Evolutionary conservation across 2,329 filamentous ascomycete species (phyloP).

Genomic region (Calonectria pteridis): DNA sequence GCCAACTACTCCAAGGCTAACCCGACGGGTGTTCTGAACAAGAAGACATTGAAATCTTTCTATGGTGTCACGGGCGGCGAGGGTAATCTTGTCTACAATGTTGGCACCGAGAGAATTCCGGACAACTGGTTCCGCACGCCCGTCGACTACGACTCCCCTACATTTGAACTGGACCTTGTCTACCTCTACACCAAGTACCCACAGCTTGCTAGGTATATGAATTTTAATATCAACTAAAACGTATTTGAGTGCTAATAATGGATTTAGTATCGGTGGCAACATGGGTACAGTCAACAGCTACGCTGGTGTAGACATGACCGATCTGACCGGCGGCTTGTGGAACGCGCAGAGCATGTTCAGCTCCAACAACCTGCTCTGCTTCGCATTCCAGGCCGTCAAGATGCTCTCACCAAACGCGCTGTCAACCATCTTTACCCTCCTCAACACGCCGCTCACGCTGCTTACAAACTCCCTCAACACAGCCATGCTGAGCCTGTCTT

Average conservation of each 20-base stretch:
- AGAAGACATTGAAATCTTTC: conserved; percentile 58
- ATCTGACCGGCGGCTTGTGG: not conserved
- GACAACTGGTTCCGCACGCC: conserved; percentile 61
- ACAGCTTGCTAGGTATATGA: not conserved
- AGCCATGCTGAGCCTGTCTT: not conserved
- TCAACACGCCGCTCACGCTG: not conserved
- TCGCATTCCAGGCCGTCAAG: not conserved
- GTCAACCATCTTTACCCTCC: not conserved
- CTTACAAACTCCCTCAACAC: not conserved
- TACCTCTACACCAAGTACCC: not conserved
- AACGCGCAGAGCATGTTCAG: not conserved
- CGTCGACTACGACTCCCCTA: conserved; percentile 54
- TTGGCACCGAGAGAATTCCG: conserved; percentile 63
- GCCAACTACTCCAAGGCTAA: conserved; percentile 57
- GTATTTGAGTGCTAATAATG: not conserved
- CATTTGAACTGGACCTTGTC: not conserved
- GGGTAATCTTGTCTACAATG: conserved; percentile 54
- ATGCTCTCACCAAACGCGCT: not conserved
- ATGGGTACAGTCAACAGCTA: not conserved
- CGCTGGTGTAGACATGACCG: not conserved
- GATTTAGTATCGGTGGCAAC: not conserved
- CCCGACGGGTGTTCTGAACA: conserved; percentile 48
- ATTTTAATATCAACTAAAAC: too few relatives aligned
- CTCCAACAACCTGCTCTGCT: not conserved
- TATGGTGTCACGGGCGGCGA: conserved; percentile 57